Base-by-base conservation (phyloP, 768 basidiomycete genomes). In the Boletus rubescentipes region DNA sequence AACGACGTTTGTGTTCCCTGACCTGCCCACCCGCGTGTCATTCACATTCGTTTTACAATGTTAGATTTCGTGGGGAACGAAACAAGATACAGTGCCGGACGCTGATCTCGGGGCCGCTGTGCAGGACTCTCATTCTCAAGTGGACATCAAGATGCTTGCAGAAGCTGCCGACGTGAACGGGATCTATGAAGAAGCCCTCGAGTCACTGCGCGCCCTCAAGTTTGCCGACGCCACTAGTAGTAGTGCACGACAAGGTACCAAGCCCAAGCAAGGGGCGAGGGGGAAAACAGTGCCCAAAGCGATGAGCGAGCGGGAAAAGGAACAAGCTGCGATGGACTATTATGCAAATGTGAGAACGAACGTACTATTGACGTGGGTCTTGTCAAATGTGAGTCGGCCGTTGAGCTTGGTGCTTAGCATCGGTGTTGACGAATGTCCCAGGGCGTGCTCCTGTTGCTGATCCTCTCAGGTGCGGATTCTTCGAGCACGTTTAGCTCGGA, bases 61-160 rank as follows among this genome's bases (percentile, higher is more conserved):
- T 5, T 63, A 90, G 87, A 91, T 91, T 39, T 91, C 91, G 23
- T 92, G 94, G 94, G 94, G 94, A 6, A 98, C 94, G n/a, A 98
- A 98, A 71, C 89, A 93, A 72, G 90, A 93, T 34, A 80, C 81
- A 9, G 73, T 79, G 3, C 78, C 81, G 0, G 86, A 89, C 47
- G 79, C 81, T 1, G 93, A 96, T 65, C 83, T 97, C 16, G 93
- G 93, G 10, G 84, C 85, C 8, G 90, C 94, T 43, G 82, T 85
- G 36, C 89, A 92, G 65, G 86, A 93, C 63, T 84, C 81, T 26
- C 77, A 87, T 62, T 86, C 85, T 14, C 85, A 90, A 61, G 93
- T 96, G 41, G 91, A 94, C 65, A 86, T 96, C 46, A 90, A 94
- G 69, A 82, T 95, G 70, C 79, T 88, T 21, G 84, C 89, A 0